phyloP scores from a whole-genome alignment of 2,329 filamentous ascomycete genomes.

The Hymenoscyphus fraxineus region DNA sequence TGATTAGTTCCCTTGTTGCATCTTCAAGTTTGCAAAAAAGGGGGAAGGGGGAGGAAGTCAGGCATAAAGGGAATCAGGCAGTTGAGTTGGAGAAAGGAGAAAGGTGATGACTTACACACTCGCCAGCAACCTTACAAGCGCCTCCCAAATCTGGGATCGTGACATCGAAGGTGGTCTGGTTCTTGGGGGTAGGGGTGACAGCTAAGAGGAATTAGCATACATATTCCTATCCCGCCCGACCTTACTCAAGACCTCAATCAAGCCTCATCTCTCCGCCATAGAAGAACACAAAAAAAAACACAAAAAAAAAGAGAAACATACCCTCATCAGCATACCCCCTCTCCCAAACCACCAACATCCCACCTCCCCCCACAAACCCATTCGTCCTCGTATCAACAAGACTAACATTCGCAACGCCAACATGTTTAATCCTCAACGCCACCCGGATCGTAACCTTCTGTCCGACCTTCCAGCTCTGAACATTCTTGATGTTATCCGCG shows the following conservation, averaged over 20 bases:
- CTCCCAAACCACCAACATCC: slow-evolving; percentile 44
- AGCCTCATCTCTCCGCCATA: neutral
- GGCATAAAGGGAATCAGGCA: neutral
- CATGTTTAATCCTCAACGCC: slow-evolving; percentile 45
- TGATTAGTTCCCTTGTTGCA: slow-evolving; percentile 25
- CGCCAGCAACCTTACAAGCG: slow-evolving; percentile 24
- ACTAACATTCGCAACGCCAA: slow-evolving; percentile 51
- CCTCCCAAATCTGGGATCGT: slow-evolving; percentile 52
- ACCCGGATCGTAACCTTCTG: slow-evolving; percentile 42
- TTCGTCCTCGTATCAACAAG: slow-evolving; percentile 48
- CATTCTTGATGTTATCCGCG: slow-evolving; percentile 39
- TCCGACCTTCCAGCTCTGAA: slow-evolving; percentile 42
- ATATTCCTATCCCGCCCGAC: too few species aligned
- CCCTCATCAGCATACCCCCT: slow-evolving; percentile 44
- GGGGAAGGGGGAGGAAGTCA: neutral
- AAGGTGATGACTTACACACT: slow-evolving; percentile 22
- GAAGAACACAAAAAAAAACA: too few species aligned
- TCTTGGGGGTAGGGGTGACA: slow-evolving; percentile 36
- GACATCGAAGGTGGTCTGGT: slow-evolving; percentile 48
- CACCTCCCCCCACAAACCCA: slow-evolving; percentile 41
- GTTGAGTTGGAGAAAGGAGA: neutral
- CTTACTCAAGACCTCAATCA: neutral
- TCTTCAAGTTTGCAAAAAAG: neutral
- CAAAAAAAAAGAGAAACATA: slow-evolving; percentile 15
- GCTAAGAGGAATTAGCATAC: neutral